These are phyloP conservation scores for Ustilago trichophora DNA, from an alignment of 1,284 basidiomycete genomes.

Conservation along the genomic window DNA sequence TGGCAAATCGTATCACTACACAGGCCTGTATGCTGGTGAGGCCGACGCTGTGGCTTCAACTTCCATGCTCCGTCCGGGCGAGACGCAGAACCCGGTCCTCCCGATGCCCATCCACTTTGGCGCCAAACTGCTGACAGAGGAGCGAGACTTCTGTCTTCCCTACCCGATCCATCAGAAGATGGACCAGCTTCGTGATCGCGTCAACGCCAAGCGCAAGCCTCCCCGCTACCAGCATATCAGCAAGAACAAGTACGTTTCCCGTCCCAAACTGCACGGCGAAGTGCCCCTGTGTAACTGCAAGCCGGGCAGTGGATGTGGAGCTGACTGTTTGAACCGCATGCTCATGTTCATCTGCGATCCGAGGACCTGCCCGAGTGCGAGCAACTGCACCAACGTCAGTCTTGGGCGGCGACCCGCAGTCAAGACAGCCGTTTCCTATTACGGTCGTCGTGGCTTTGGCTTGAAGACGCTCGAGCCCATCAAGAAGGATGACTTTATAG, in stretches of 20 bases:
- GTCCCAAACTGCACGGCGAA: constrained; percentile 54
- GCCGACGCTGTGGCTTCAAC: constrained; percentile 30
- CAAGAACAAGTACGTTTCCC: constrained; percentile 51
- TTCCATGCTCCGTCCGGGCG: constrained; percentile 1
- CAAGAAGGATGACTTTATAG: constrained; percentile 51
- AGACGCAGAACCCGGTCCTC: constrained; percentile 11
- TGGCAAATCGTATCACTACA: constrained; percentile 27
- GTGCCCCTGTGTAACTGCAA: constrained; percentile 53
- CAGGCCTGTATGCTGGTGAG: constrained; percentile 40
- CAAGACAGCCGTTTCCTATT: constrained; percentile 48
- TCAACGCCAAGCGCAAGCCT: constrained; percentile 52
- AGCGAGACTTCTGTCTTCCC: constrained; percentile 50
- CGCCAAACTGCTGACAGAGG: constrained; percentile 36
- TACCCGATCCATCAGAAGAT: constrained; percentile 32
- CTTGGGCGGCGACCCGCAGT: constrained; percentile 50
- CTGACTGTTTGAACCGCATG: constrained; percentile 59
- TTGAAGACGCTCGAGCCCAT: constrained; percentile 51
- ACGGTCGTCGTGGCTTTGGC: constrained; percentile 59
- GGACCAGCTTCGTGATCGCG: constrained; percentile 39
- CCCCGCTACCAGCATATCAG: constrained; percentile 52
- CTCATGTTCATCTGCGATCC: constrained; percentile 58
- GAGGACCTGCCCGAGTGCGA: constrained; percentile 55
- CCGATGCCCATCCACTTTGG: constrained; percentile 49
- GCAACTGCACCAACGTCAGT: constrained; percentile 56
- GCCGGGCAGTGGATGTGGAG: constrained; percentile 46